Percentiles rank a stretch among this genome's conserved stretches.
phyloP scores from a whole-genome alignment of 2,329 filamentous ascomycete genomes.

The Stagonosporopsis chrysanthemi region DNA sequence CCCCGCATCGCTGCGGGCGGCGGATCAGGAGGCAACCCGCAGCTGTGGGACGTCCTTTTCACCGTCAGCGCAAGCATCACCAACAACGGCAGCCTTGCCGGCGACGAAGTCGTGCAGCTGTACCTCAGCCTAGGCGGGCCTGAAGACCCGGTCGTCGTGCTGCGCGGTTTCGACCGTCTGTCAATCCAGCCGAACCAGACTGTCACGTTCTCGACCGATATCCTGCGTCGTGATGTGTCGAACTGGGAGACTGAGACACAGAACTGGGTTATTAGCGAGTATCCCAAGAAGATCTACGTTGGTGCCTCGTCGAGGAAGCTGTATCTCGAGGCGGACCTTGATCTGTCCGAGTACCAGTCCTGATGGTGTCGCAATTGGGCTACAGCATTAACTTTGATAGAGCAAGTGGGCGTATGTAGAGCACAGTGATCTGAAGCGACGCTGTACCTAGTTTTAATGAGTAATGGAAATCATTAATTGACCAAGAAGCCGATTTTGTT shows the following conservation, averaged over 20 bases:
- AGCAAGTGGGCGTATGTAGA: background rate
- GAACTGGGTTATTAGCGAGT: conserved; percentile 76
- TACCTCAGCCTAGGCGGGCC: conserved; percentile 82
- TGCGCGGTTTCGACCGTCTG: conserved; percentile 84
- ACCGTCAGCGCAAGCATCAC: conserved; percentile 71
- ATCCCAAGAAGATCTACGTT: conserved; percentile 67
- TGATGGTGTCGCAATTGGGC: background rate
- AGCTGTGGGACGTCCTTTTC: conserved; percentile 74
- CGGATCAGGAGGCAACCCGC: conserved; percentile 65
- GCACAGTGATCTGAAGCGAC: background rate
- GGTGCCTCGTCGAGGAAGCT: conserved; percentile 66
- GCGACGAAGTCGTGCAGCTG: conserved; percentile 77
- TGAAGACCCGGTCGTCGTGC: conserved; percentile 69
- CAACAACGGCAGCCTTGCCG: conserved; percentile 71
- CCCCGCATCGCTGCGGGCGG: conserved; percentile 70
- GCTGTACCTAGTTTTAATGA: conserved; percentile 11
- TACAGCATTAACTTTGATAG: background rate
- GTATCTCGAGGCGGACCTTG: conserved; percentile 52
- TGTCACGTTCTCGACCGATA: conserved; percentile 69
- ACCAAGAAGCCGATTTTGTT: background rate
- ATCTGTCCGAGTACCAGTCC: conserved; percentile 28
- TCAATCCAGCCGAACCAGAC: conserved; percentile 73
- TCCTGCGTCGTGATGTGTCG: conserved; percentile 82
- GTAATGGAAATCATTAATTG: conserved; percentile 2
- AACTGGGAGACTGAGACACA: conserved; percentile 84